phyloP scores from a whole-genome alignment of 345 rosid genomes.

The Rhodamnia argentea region DNA sequence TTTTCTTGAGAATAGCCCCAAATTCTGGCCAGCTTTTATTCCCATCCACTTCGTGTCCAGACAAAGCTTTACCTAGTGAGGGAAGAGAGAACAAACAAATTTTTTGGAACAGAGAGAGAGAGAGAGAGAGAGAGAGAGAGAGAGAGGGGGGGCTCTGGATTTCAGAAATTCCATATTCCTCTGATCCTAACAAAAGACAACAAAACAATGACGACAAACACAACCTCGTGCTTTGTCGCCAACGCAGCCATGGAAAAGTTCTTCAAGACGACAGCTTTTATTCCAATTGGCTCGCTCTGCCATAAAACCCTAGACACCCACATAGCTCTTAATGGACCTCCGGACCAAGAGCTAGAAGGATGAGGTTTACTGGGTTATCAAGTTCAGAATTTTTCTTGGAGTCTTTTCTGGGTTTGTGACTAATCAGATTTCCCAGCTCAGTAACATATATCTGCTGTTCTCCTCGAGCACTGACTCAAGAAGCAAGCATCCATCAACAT shows the following conservation, averaged over 20 bases:
- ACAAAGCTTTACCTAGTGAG: slow-evolving; percentile 7
- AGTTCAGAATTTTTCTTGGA: slow-evolving; percentile 10
- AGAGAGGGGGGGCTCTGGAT: slow-evolving; percentile 15
- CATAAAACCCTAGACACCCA: slow-evolving; percentile 21
- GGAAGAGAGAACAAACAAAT: neutral
- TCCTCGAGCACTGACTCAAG: slow-evolving; percentile 2
- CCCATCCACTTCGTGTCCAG: slow-evolving; percentile 23
- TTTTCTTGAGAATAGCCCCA: slow-evolving; percentile 21
- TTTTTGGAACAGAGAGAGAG: neutral
- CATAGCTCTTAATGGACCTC: neutral
- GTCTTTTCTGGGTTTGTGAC: slow-evolving; percentile 9
- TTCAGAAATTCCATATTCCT: slow-evolving; percentile 65
- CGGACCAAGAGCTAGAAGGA: neutral
- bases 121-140: neutral
- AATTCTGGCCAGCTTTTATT: slow-evolving; percentile 42
- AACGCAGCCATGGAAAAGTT: slow-evolving; percentile 31
- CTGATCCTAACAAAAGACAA: slow-evolving; percentile 32
- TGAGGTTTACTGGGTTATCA: neutral
- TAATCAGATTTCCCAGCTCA: slow-evolving; percentile 14
- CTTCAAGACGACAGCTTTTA: slow-evolving; percentile 23
- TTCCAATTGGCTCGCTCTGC: slow-evolving; percentile 15
- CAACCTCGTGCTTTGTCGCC: slow-evolving; percentile 37
- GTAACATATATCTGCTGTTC: slow-evolving; percentile 11
- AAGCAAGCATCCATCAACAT: slow-evolving; percentile 2
- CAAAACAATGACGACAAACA: slow-evolving; percentile 48